Conservation (phyloP, 306 rosid species). For the Sophora flavescens region DNA sequence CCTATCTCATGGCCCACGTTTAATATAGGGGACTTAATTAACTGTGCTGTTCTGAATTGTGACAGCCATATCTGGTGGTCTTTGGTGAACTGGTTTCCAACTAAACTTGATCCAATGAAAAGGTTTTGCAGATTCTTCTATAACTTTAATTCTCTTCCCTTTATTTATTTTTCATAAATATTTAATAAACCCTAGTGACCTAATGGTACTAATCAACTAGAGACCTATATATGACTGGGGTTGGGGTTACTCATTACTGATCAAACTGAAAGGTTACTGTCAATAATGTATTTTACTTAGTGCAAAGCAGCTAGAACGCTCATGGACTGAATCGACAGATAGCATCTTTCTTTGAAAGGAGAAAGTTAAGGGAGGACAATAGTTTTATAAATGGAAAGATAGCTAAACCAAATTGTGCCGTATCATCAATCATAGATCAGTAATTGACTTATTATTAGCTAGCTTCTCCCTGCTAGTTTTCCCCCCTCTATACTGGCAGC, state of each 20-base stretch:
- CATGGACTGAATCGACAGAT: neutral
- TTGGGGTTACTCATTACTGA: neutral
- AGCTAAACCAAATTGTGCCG: neutral
- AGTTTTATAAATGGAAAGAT: neutral
- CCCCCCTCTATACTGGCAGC: neutral
- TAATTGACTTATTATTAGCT: neutral
- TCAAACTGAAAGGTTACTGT: constrained; percentile 30
- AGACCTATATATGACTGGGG: neutral
- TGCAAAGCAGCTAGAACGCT: constrained; percentile 43
- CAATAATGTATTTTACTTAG: constrained; percentile 39
- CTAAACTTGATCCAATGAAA: constrained; percentile 31
- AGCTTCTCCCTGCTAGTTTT: neutral
- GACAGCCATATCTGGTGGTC: constrained; percentile 16
- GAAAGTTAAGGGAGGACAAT: neutral
- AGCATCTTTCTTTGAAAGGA: constrained; percentile 32
- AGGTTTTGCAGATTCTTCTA: constrained; percentile 38
- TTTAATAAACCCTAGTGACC: neutral
- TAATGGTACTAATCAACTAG: too few species aligned
- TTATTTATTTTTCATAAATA: neutral
- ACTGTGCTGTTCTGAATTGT: constrained; percentile 32
- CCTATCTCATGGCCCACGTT: constrained; percentile 39
- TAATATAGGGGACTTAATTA: constrained; percentile 24
- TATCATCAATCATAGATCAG: neutral
- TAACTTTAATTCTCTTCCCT: constrained; percentile 1
- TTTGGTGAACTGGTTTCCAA: constrained; percentile 40